Percentiles rank a stretch among this genome's conserved stretches.
Evolutionary conservation across 1,139 yeast genomes (phyloP).

Genomic region (Kazachstania sp.): DNA sequence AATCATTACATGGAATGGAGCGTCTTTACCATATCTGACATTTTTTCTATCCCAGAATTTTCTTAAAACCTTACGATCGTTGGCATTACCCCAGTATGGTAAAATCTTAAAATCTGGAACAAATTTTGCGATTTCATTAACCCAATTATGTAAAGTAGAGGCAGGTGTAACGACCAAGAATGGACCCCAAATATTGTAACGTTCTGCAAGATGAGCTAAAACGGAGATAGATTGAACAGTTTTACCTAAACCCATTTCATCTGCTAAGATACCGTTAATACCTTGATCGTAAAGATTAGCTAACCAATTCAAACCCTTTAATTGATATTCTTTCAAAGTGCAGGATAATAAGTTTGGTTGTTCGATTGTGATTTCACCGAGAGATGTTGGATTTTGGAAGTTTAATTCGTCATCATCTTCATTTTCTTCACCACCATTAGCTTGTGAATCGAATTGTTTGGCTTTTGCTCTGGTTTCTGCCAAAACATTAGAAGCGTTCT

Average conservation of each 20-base stretch:
- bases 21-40: constrained; percentile 74
- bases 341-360: constrained; percentile 90
- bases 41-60: constrained; percentile 97
- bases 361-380: constrained; percentile 74
- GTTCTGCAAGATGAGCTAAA: constrained; percentile 88
- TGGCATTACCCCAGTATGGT: constrained; percentile 97
- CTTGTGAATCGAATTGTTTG: constrained; percentile 50
- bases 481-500: constrained; percentile 85
- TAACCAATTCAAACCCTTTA: constrained; percentile 94
- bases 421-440: constrained; percentile 31
- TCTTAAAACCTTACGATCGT: constrained; percentile 86
- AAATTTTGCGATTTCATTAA: constrained; percentile 86
- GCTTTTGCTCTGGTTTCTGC: constrained; percentile 73
- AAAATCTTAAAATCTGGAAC: constrained; percentile 92
- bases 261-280: constrained; percentile 94
- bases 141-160: constrained; percentile 97
- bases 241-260: constrained; percentile 98
- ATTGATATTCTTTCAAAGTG: constrained; percentile 88
- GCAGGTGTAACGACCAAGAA: constrained; percentile 96
- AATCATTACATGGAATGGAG: constrained; percentile 93
- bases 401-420: constrained; percentile 63
- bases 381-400: constrained; percentile 91
- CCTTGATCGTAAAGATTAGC: constrained; percentile 97
- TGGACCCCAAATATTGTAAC: constrained; percentile 98
- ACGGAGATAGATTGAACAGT: constrained; percentile 96